Base-by-base conservation (phyloP, 768 basidiomycete genomes). In the Candolleomyces efflorescens region DNA sequence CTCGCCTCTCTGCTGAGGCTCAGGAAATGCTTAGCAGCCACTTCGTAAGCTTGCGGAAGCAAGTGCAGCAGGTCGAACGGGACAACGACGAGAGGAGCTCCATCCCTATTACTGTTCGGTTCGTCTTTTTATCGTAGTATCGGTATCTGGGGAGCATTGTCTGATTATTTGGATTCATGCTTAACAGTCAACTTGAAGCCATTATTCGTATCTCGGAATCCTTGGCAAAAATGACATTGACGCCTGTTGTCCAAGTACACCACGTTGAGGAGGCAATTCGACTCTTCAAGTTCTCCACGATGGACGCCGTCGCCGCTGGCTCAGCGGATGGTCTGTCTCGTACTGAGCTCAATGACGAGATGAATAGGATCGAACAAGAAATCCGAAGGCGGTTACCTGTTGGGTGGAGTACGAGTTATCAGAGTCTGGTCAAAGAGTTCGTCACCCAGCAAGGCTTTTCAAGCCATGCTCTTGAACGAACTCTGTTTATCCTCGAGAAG, bases 181-280 rank as follows among this genome's bases (percentile, higher is more conserved):
- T 39, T 45, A 20, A 23, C 56, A 86, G 83, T 53, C 97, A 99
- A 86, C 81, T 99, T 4, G 97, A 99, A 76, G 97, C 97, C 41
- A 95, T 99, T 68, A 94, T 98, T 68, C 94, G 97, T 37, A 98
- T 98, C 68, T 98, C 97, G 1, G 97, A 99, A 70, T 89, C 96
- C 2, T 78, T 98, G 18, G 95, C 96, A 12, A 99, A 98, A 68
- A 83, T 98, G 73, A 94, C 94, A 3, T 79, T 99, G 15, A 88
- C 90, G 0, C 80, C 92, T 0, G 81, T 86, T 3, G 97, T 98
- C 3, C 86, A 88, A 65, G 89, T 88, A 49, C 89, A 95, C 68
- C 95, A 99, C 64, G 96, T 98, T 22, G 95, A 98, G 71, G 97
- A 99, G 71, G 92, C 97, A 5, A 98, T 98, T 64, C 89, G 97